Evolutionary conservation across 441 rosid genomes (phyloP).

Genomic region (Populus hybrid): DNA sequence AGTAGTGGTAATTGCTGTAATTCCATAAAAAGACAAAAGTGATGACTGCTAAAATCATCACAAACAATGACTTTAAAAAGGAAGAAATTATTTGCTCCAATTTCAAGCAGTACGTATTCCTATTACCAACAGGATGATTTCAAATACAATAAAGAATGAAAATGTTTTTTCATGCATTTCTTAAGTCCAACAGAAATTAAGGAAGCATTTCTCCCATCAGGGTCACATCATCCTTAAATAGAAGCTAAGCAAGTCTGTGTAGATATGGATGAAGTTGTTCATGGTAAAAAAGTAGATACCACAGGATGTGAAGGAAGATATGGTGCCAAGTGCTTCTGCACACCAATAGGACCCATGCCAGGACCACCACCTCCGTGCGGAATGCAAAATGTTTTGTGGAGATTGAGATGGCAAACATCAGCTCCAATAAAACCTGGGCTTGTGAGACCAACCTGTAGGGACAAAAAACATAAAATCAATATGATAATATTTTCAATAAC

Average conservation of each 20-base stretch:
- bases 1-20: background rate
- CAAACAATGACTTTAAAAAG: background rate
- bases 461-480: constrained; percentile 19
- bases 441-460: constrained; percentile 84
- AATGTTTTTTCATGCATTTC: background rate
- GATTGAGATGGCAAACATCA: constrained; percentile 97
- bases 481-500: constrained; percentile 5
- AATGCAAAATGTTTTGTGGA: constrained; percentile 96
- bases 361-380: constrained; percentile 99
- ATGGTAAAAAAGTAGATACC: constrained; percentile 43
- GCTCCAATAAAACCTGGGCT: constrained; percentile 98
- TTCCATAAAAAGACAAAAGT: background rate
- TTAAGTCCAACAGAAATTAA: background rate
- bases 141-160: background rate
- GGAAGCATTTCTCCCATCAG: constrained; percentile 5
- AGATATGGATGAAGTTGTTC: background rate
- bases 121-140: background rate
- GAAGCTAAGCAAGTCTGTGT: constrained; percentile 1
- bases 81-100: background rate
- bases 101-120: background rate
- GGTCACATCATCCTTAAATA: background rate
- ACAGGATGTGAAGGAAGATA: constrained; percentile 95
- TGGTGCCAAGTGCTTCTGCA: constrained; percentile 92
- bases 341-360: constrained; percentile 99
- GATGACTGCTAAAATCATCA: background rate